phyloP scores from a whole-genome alignment of 2,329 filamentous ascomycete genomes.

The Didymella lethalis region DNA sequence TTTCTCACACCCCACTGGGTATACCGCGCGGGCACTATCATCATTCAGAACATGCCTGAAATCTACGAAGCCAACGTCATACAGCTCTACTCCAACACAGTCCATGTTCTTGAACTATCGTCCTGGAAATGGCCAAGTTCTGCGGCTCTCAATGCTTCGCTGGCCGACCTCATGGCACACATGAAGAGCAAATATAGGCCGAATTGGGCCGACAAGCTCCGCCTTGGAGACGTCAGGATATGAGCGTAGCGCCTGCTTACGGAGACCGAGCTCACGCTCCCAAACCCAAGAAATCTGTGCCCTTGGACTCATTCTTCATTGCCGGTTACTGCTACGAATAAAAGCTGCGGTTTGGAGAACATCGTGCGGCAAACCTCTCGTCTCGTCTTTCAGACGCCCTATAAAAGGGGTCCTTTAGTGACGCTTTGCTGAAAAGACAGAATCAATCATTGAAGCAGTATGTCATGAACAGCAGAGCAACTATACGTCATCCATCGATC shows the following conservation, averaged over 20 bases:
- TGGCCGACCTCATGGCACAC: slow-evolving; percentile 43
- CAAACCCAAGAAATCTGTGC: neutral
- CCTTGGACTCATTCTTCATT: neutral
- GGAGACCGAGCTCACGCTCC: neutral
- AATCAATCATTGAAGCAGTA: neutral
- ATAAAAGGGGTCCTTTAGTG: neutral
- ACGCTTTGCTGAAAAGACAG: neutral
- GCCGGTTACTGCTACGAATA: no score
- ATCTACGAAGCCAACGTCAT: slow-evolving; percentile 44
- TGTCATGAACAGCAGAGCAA: neutral
- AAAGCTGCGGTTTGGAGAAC: neutral
- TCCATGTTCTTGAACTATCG: slow-evolving; percentile 45
- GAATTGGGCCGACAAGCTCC: slow-evolving; percentile 39
- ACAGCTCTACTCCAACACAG: slow-evolving; percentile 47
- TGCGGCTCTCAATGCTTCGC: slow-evolving; percentile 37
- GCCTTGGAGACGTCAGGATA: slow-evolving; percentile 40
- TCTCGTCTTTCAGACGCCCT: neutral
- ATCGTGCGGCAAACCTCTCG: neutral
- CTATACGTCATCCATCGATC: neutral
- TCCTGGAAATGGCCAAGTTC: slow-evolving; percentile 48
- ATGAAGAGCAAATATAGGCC: slow-evolving; percentile 43
- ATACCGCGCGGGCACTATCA: slow-evolving; percentile 42
- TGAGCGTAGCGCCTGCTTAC: slow-evolving; percentile 16
- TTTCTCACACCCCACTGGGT: slow-evolving; percentile 50
- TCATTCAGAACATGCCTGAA: slow-evolving; percentile 44